Evolutionary conservation across 108 stramenopile genomes (phyloP).

Genomic region (Skeletonema tropicum): DNA sequence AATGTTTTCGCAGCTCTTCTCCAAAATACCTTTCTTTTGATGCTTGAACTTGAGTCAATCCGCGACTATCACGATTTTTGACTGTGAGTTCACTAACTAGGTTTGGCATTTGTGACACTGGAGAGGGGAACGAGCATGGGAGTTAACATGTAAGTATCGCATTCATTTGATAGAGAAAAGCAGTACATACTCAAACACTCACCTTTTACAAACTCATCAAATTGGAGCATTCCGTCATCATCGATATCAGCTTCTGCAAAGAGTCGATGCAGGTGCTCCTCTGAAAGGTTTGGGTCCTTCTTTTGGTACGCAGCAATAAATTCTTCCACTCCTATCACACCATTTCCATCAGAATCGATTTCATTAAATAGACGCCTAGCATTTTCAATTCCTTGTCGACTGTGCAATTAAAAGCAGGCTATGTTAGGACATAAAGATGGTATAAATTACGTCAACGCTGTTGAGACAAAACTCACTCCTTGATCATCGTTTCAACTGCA

Average conservation of each 20-base stretch:
- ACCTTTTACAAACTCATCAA: conserved; percentile 50
- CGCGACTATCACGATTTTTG: conserved; percentile 46
- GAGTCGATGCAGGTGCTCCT: conserved; percentile 29
- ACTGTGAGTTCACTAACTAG: conserved; percentile 31
- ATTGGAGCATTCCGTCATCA: conserved; percentile 41
- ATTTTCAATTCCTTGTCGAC: conserved; percentile 47
- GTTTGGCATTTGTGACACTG: conserved; percentile 43
- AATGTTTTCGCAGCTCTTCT: conserved; percentile 36
- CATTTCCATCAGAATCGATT: conserved; percentile 41
- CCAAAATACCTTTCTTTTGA: conserved; percentile 50
- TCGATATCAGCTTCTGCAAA: conserved; percentile 54
- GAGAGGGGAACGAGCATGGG: neutral
- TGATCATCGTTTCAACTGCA: conserved; percentile 28
- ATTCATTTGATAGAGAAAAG: neutral
- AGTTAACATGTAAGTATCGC: neutral
- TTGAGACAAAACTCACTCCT: conserved; percentile 22
- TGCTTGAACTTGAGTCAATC: conserved; percentile 45
- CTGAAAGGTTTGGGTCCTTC: conserved; percentile 24
- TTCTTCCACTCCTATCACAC: conserved; percentile 31
- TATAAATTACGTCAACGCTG: neutral
- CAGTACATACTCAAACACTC: neutral
- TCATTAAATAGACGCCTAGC: conserved; percentile 43
- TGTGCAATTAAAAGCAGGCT: neutral
- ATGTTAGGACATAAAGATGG: neutral
- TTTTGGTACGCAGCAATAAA: conserved; percentile 54